Conservation (phyloP, 805 yeast genomes). For the Kazachstania kunashirensis region DNA sequence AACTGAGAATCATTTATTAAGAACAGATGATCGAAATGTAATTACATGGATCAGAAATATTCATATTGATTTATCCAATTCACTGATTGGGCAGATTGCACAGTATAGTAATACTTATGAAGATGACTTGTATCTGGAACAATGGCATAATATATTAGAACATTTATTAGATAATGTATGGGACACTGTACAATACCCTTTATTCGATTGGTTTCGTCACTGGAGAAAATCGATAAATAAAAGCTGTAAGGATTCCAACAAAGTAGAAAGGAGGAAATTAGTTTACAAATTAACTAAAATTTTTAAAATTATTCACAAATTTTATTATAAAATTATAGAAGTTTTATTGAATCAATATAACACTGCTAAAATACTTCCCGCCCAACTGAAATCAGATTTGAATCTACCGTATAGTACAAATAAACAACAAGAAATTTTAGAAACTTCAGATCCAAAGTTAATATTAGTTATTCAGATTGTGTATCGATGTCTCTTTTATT, state of each 20-base stretch:
- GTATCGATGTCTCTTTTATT: conserved; percentile 3
- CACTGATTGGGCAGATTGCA: too few species aligned
- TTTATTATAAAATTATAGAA: conserved; percentile 37
- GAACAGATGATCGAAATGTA: too few species aligned
- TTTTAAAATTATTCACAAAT: conserved; percentile 37
- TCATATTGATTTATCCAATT: too few species aligned
- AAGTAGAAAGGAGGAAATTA: conserved; percentile 47
- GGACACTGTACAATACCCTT: background rate
- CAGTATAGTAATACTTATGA: too few species aligned
- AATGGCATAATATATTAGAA: background rate
- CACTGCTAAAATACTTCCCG: conserved; percentile 9
- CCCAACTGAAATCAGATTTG: conserved; percentile 3
- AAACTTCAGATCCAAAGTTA: background rate
- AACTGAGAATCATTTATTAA: too few species aligned
- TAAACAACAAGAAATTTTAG: background rate
- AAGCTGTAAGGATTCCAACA: conserved; percentile 2
- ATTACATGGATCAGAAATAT: too few species aligned
- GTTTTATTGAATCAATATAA: conserved; percentile 6
- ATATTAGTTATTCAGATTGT: background rate
- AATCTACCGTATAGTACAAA: conserved; percentile 3
- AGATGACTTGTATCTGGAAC: too few species aligned
- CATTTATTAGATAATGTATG: background rate
- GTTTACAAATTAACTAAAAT: conserved; percentile 42
- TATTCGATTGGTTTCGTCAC: conserved; percentile 1
- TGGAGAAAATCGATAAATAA: conserved; percentile 6